Evolutionary conservation across 768 basidiomycete genomes (phyloP), one percentile per base, ranked within the genome.

Genomic region (Lentinus brumalis): DNA sequence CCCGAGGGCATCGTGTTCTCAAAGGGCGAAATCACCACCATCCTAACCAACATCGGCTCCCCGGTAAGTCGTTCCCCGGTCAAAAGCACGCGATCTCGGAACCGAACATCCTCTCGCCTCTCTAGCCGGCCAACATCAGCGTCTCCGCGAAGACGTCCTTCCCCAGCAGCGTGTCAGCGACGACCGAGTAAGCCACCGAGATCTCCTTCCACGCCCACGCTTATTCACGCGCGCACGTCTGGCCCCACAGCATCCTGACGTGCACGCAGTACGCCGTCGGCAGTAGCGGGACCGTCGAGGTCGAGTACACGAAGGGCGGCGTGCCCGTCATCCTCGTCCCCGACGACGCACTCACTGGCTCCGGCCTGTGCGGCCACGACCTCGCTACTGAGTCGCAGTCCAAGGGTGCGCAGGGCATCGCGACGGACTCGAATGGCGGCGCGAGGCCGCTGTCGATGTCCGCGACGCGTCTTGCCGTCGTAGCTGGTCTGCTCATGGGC

Each of bases 21-120:
- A 75, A 91, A 89, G 67, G 88, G 87, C 12, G 68, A 77, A 18
- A 81, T 89, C 10, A 75, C 89, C 51, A 79, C 84, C 12, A 73
- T 91, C 42, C 62, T 87, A 63, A 91, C 88, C 26, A 89, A 87
- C 73, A 83, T 91, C 61, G 91, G 89, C 35, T 88, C 88, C 56
- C 87, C 88, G 21, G 88, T 89, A 69, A 57, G 81, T 61, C 29
- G 63, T 49, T 44, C 26, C 46, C 30, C 21, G 50, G 18, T 57
- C n/a, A 30, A 21, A 39, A 47, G 50, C 7, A 50, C 44, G 35
- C 63, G 18, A 40, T 42, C 14, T 9, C 44, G 15, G n/a, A 18
- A 5, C 21, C 44, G 15, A 39, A n/a, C 6, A 32, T 57, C 30
- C 26, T 15, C 40, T 14, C 9, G 7, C 40, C 18, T 54, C 21